Evolutionary conservation across 169 alveolate genomes (phyloP).

Genomic region (Hepatocystis sp.): DNA sequence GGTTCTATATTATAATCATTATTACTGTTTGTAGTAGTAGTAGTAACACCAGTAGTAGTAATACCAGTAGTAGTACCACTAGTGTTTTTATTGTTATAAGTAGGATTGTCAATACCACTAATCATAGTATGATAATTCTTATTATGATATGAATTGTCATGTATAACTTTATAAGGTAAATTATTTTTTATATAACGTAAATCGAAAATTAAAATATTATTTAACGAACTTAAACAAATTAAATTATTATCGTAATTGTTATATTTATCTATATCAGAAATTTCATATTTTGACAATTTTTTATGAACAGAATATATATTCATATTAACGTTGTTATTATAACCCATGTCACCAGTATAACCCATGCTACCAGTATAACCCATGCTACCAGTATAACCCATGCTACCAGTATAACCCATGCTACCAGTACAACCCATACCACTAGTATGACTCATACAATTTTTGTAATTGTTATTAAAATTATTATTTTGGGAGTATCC

Average conservation of each 20-base stretch:
- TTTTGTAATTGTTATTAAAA: neutral
- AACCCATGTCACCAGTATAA: no score
- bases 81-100: no score
- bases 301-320: conserved; percentile 33
- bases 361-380: neutral
- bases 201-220: conserved; percentile 45
- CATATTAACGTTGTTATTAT: neutral
- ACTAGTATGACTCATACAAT: neutral
- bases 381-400: neutral
- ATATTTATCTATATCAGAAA: conserved; percentile 57
- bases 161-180: conserved; percentile 58
- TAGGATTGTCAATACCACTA: no score
- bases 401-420: neutral
- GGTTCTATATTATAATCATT: conserved; percentile 43
- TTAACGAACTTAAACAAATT: conserved; percentile 47
- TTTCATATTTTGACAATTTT: conserved; percentile 60
- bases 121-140: no score
- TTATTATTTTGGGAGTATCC: neutral
- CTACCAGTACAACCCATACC: neutral
- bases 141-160: conserved; percentile 50
- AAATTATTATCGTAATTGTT: conserved; percentile 44
- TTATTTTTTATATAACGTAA: conserved; percentile 35
- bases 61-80: no score
- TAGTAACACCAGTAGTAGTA: no score
- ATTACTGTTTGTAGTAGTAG: no score